A percentile compares a stretch with the other conserved stretches of the same genome.
These are phyloP conservation scores for Skeletonema grethae DNA, from an alignment of 108 stramenopile genomes.

Conservation along the genomic window DNA sequence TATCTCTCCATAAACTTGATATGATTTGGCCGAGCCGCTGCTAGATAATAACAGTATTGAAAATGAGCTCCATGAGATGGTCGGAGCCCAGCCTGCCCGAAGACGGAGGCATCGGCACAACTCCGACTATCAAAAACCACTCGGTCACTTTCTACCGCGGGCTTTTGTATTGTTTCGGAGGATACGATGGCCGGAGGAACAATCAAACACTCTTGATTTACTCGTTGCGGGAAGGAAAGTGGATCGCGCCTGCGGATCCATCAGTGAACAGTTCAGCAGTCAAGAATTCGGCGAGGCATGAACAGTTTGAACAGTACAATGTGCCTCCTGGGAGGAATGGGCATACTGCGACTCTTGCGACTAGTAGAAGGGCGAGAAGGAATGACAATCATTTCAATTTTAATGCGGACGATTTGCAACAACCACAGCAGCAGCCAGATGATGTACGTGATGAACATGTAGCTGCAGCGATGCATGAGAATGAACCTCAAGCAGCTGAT, in stretches of 20 bases:
- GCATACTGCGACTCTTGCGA: conserved; percentile 90
- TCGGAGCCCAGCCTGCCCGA: conserved; percentile 6
- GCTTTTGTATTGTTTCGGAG: conserved; percentile 90
- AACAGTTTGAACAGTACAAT: conserved; percentile 4
- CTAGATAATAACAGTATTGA: neutral
- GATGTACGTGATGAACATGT: neutral
- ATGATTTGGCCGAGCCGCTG: too few relatives aligned
- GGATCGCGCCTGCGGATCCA: conserved; percentile 50
- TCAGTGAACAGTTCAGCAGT: conserved; percentile 2
- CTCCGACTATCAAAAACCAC: conserved; percentile 86
- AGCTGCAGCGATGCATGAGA: conserved; percentile 5
- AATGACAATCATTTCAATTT: neutral
- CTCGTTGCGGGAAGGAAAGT: conserved; percentile 64
- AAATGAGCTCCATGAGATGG: conserved; percentile 26
- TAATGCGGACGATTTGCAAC: neutral
- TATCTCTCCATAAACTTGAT: too few relatives aligned
- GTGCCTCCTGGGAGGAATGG: conserved; percentile 91
- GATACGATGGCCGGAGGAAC: conserved; percentile 92
- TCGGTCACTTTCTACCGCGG: conserved; percentile 77
- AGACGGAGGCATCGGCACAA: conserved; percentile 6
- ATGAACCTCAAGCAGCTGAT: conserved; percentile 8
- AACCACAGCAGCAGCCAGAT: neutral
- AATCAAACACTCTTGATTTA: conserved; percentile 84
- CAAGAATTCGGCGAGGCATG: neutral
- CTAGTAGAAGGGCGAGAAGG: conserved; percentile 6